Base-by-base conservation (phyloP, 2,329 filamentous ascomycete species). In the Paracorniculantispora psalliotae region DNA sequence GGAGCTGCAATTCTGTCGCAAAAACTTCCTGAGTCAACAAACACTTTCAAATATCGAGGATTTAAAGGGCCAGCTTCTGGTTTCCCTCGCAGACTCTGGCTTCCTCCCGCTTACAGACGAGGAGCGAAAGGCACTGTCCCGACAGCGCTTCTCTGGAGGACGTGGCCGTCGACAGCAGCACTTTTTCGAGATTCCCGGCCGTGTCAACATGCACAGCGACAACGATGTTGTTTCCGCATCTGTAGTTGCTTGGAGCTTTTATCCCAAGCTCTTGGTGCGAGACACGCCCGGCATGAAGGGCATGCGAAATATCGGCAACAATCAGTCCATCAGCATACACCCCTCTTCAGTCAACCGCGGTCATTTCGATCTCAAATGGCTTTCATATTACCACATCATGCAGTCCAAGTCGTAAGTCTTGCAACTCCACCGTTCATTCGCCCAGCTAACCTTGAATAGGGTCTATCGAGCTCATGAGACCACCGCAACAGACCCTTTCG, bases 371-470 rank as follows among this genome's bases (percentile, higher is more conserved):
- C 77, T 92, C 41, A 88, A 86, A 68, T 97, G 91, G 86, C 77
- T 99, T 47, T 94, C 90, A 0, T 99, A 96, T 72, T 97, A 97
- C 75, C 90, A 96, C 71, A 96, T 97, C 63, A 96, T 97, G 91
- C 92, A 97, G 72, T 89, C 89, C 2, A 92, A 88, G 78, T 76
- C 90, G 87, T 81, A 82, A 81, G 77, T 79, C 26, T 8, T 28
- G 39, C 8, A 21, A 41, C 21, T 4, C 15, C 35, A 47, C 35
- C 25, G 15, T 37, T 35, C 7, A 35, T 25, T 37, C 25, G 54
- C 44, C 21, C 33, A 15, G 26, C 60, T 68, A 53, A 65, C 51
- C n/a, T 35, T 46, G 7, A n/a, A 54, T 53, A 87, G 84, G 61
- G 87, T 89, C 67, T 91, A 93, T 65, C 96, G 96, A 64, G 94